A percentile compares a stretch with the other conserved stretches of the same genome.
phyloP scores from a whole-genome alignment of 2,329 filamentous ascomycete genomes.

The Cladosporium oxysporum region DNA sequence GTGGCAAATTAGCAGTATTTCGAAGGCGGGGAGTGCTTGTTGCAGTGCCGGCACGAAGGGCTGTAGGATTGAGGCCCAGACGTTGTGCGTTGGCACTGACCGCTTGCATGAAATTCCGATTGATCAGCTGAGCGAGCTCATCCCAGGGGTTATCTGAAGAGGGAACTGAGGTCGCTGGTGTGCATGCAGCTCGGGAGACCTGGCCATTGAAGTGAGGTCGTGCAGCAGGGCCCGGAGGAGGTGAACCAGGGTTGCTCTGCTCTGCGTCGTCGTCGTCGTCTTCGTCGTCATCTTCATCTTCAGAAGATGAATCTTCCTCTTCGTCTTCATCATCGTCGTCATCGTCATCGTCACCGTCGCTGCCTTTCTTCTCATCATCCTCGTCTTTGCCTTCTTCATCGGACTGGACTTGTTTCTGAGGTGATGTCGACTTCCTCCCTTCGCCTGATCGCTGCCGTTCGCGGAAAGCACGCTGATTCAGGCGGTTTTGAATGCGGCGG shows the following conservation, averaged over 20 bases:
- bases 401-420: not conserved
- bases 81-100: slow-evolving; percentile 29
- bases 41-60: slow-evolving; percentile 25
- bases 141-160: slow-evolving; percentile 28
- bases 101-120: slow-evolving; percentile 34
- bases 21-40: slow-evolving; percentile 24
- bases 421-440: slow-evolving; percentile 18
- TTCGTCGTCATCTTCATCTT: slow-evolving; percentile 14
- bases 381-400: not conserved
- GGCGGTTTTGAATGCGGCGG: slow-evolving; percentile 35
- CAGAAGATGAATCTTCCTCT: not conserved
- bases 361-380: not conserved
- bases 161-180: not conserved
- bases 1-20: slow-evolving; percentile 20
- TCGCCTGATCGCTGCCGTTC: slow-evolving; percentile 34
- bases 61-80: slow-evolving; percentile 26
- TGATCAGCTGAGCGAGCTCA: slow-evolving; percentile 35
- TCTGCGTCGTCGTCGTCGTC: slow-evolving; percentile 7
- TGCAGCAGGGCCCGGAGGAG: not conserved
- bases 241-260: slow-evolving; percentile 15
- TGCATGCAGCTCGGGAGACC: slow-evolving; percentile 8
- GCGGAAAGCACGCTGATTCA: slow-evolving; percentile 38
- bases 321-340: slow-evolving; percentile 3
- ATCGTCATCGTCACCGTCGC: not conserved
- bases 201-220: slow-evolving; percentile 5